Base-by-base conservation (phyloP, 2,329 filamentous ascomycete genomes). In the Fusarium papillatum region DNA sequence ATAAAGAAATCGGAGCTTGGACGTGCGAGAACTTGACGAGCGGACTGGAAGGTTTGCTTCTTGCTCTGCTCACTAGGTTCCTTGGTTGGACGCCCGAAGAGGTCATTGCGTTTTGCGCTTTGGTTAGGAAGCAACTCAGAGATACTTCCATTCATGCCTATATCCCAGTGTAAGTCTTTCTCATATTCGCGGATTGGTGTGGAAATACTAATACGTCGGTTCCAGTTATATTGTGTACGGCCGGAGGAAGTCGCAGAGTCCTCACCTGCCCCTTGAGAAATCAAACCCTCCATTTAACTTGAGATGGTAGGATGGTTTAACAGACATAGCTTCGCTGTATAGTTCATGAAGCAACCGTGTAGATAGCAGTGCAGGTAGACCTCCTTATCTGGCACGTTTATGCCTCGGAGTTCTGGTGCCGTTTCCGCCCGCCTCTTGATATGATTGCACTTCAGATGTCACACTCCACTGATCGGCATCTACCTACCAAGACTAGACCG, bases 1-100 rank as follows among this genome's bases (percentile, higher is more conserved):
- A 69, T 9, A 72, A 72, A 43, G 70, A 72, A 26, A 29, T 72
- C 11, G 70, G 70, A 14, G 22, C 36, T 5, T 72, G 70, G 70
- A 57, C 66, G 0, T 64, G 22, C 26, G 57, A 38, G 16, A 72
- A 63, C 24, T 10, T 72, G 6, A 50, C 53, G 9, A 36, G 41
- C 8, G 70, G 70, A 6, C 29, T 72, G 3, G 70, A 72, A n/a
- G 70, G 59, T 7, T 22, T 72, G 4, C 29, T 59, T 9, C 53
- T 72, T n/a, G 70, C 62, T 16, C 10, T 69, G 17, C 46, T 69
- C 17, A 72, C 70, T 14, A 66, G 70, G 36, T 62, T 59, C 26
- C 22, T 69, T 2, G 34, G 22, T 1, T 72, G 70, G 70, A 59
- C 38, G 4, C n/a, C 61, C 1, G 70, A 72, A 9, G 66, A 72